Evolutionary conservation across 495 filamentous ascomycete species (phyloP).

Genomic region (Clavariopsis aquatica): DNA sequence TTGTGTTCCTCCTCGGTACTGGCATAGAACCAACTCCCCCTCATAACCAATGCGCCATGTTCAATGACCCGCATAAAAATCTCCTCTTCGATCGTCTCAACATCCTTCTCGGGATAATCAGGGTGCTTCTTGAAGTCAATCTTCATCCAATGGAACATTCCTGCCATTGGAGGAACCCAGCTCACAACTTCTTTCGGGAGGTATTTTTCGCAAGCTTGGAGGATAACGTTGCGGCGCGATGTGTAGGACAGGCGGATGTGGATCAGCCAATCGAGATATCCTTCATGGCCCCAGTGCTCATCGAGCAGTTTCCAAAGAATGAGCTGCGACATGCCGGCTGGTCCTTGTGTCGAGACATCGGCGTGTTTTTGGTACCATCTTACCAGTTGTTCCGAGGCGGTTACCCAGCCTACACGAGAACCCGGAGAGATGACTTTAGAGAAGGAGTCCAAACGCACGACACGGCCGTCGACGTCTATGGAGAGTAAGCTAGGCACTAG

Average conservation of each 20-base stretch:
- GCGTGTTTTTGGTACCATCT: slow-evolving; percentile 75
- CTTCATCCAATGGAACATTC: slow-evolving; percentile 95
- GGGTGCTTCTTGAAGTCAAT: slow-evolving; percentile 78
- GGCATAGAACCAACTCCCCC: slow-evolving; percentile 87
- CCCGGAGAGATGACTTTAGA: slow-evolving; percentile 68
- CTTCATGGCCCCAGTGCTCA: slow-evolving; percentile 90
- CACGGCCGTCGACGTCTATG: slow-evolving; percentile 66
- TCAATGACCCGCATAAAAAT: slow-evolving; percentile 74
- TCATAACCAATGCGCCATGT: slow-evolving; percentile 70
- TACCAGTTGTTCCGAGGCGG: slow-evolving; percentile 77
- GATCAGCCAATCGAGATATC: slow-evolving; percentile 89
- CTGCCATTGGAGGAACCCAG: slow-evolving; percentile 83
- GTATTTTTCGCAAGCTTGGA: slow-evolving; percentile 79
- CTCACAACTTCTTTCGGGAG: slow-evolving; percentile 75
- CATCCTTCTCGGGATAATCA: slow-evolving; percentile 49
- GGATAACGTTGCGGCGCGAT: slow-evolving; percentile 68
- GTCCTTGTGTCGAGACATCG: slow-evolving; percentile 79
- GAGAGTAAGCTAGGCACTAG: slow-evolving; percentile 64
- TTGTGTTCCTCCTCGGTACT: slow-evolving; percentile 51
- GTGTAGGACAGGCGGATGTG: slow-evolving; percentile 83
- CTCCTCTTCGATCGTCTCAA: slow-evolving; percentile 76
- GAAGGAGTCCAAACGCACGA: slow-evolving; percentile 69
- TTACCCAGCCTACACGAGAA: slow-evolving; percentile 64
- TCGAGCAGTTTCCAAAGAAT: slow-evolving; percentile 87
- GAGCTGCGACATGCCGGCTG: slow-evolving; percentile 79